phyloP scores from a whole-genome alignment of 2,329 filamentous ascomycete species.

The Camillea tinctor region DNA sequence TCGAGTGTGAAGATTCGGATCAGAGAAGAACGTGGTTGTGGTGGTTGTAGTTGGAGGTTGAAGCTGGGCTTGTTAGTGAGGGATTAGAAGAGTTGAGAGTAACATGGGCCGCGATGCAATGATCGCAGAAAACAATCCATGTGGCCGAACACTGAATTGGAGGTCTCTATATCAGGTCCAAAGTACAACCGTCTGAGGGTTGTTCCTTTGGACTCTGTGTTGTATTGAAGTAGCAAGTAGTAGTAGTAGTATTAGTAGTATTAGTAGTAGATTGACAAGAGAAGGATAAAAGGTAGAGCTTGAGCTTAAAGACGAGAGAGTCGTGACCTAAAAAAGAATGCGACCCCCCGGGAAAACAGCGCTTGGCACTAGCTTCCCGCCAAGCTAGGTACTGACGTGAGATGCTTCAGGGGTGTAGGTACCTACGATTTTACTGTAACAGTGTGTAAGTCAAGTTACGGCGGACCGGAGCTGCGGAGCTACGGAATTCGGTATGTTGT shows the following conservation, averaged over 20 bases:
- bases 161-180: neutral
- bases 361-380: neutral
- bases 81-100: conserved; percentile 11
- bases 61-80: conserved; percentile 5
- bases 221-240: conserved; percentile 1
- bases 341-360: neutral
- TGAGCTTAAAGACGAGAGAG: neutral
- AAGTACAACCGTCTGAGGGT: conserved; percentile 6
- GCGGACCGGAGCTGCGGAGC: too few species aligned
- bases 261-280: neutral
- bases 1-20: neutral
- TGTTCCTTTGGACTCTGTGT: neutral
- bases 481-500: too few species aligned
- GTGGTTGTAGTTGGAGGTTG: conserved; percentile 13
- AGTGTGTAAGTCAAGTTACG: too few species aligned
- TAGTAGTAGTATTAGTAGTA: neutral
- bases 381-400: conserved; percentile 11
- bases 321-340: neutral
- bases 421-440: too few species aligned
- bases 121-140: conserved; percentile 29
- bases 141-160: conserved; percentile 9
- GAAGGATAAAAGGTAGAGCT: neutral
- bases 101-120: conserved; percentile 29
- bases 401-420: conserved; percentile 7
- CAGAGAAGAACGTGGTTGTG: conserved; percentile 1